A percentile compares a stretch with the other conserved stretches of the same genome.
phyloP scores from a whole-genome alignment of 257 asterid species.

The Anisodus acutangulus region DNA sequence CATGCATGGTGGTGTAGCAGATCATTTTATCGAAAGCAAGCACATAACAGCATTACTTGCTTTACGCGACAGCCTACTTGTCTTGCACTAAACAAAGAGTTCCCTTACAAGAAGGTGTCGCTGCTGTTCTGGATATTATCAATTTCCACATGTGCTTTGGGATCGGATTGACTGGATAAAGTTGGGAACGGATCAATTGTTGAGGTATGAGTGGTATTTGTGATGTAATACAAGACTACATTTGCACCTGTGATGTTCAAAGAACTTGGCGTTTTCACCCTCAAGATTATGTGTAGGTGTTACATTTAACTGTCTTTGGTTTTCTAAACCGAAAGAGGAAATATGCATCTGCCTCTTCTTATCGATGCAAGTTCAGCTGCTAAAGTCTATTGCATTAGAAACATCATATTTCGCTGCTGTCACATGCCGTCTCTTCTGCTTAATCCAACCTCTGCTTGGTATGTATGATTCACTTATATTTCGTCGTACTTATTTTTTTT shows the following conservation, averaged over 20 bases:
- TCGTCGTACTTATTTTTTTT: too few relatives aligned
- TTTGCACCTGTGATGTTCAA: neutral
- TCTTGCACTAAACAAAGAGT: neutral
- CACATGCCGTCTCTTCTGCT: too few relatives aligned
- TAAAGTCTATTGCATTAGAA: too few relatives aligned
- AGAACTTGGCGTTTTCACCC: too few relatives aligned
- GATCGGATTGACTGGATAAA: neutral
- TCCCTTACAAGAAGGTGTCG: neutral
- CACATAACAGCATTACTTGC: neutral
- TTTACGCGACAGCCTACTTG: neutral
- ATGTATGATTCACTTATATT: too few relatives aligned
- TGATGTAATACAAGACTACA: neutral
- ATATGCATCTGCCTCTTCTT: too few relatives aligned
- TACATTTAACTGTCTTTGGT: too few relatives aligned
- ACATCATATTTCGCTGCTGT: too few relatives aligned
- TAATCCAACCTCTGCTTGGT: too few relatives aligned
- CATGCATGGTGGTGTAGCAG: conserved; percentile 1
- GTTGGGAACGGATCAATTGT: neutral
- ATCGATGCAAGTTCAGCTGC: too few relatives aligned
- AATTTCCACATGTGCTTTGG: neutral
- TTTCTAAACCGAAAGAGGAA: too few relatives aligned
- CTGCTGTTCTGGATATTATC: neutral
- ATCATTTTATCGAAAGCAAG: neutral
- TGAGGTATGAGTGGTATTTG: neutral
- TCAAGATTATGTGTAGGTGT: too few relatives aligned